Percentiles rank a stretch among this genome's conserved stretches.
Evolutionary conservation across 108 stramenopile genomes (phyloP).

Genomic region (Cylindrotheca fusiformis): DNA sequence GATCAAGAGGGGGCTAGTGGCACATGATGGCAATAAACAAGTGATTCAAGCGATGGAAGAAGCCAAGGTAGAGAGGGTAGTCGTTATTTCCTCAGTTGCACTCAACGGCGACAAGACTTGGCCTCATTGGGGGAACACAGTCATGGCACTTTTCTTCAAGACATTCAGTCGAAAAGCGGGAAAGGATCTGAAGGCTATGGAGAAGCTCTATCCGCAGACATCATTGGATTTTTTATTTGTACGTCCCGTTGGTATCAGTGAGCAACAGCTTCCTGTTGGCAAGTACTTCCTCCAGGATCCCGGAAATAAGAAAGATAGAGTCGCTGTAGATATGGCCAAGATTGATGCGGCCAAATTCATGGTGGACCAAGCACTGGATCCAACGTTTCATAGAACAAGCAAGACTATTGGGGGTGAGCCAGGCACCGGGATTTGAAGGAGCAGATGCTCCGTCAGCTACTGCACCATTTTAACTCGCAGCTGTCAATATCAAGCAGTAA

Average conservation of each 20-base stretch:
- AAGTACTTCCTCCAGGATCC: constrained; percentile 49
- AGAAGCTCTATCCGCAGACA: constrained; percentile 19
- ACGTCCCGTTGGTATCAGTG: constrained; percentile 63
- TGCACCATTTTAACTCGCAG: too few relatives aligned
- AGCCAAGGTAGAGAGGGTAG: constrained; percentile 39
- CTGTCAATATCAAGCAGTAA: too few relatives aligned
- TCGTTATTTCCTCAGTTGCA: constrained; percentile 46
- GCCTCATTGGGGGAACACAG: constrained; percentile 43
- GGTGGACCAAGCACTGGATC: constrained; percentile 62
- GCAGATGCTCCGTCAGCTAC: too few relatives aligned
- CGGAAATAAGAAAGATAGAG: constrained; percentile 41
- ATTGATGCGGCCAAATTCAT: constrained; percentile 67
- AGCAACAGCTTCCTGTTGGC: constrained; percentile 41
- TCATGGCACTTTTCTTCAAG: constrained; percentile 43
- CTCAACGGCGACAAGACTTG: constrained; percentile 46
- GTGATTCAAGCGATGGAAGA: constrained; percentile 58
- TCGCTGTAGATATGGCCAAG: constrained; percentile 62
- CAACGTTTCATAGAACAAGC: constrained; percentile 40
- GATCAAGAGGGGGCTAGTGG: constrained; percentile 5
- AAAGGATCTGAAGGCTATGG: constrained; percentile 59
- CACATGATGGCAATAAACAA: constrained; percentile 56
- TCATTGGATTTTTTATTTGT: constrained; percentile 62
- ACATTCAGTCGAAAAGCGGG: constrained; percentile 36
- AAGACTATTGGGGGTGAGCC: constrained; percentile 47
- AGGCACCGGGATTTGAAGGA: too few relatives aligned